A percentile compares a stretch with the other conserved stretches of the same genome.
Evolutionary conservation across 1,284 basidiomycete species (phyloP).

Genomic region (Fistulinella cinereoalba): DNA sequence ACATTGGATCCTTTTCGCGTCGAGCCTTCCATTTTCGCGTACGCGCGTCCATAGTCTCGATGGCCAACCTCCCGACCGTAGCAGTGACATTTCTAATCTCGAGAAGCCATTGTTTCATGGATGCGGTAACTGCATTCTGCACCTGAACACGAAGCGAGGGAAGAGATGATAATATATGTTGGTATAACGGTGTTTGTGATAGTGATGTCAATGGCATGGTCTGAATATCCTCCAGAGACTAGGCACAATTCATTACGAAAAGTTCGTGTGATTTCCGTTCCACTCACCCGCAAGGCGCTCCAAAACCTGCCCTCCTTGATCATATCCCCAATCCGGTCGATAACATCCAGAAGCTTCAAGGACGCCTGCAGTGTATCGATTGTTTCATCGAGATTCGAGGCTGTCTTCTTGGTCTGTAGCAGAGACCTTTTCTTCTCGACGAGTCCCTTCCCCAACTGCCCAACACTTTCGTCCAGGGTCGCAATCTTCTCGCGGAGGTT

Average conservation of each 20-base stretch:
- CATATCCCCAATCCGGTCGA: constrained; percentile 92
- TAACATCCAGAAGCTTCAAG: constrained; percentile 88
- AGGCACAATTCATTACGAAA: constrained; percentile 28
- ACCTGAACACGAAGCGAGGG: constrained; percentile 89
- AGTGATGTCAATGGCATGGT: constrained; percentile 87
- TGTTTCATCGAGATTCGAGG: constrained; percentile 91
- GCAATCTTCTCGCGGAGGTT: constrained; percentile 78
- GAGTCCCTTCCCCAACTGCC: constrained; percentile 77
- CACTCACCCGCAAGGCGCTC: constrained; percentile 89
- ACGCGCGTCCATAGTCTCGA: constrained; percentile 87
- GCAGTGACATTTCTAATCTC: constrained; percentile 90
- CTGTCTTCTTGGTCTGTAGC: constrained; percentile 89
- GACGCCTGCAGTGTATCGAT: constrained; percentile 94
- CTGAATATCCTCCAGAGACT: constrained; percentile 94
- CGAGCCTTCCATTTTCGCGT: constrained; percentile 82
- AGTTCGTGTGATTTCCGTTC: constrained; percentile 24
- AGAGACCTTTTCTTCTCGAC: constrained; percentile 90
- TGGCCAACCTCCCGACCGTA: constrained; percentile 83
- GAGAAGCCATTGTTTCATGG: constrained; percentile 96
- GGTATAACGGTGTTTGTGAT: constrained; percentile 91
- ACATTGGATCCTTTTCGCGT: constrained; percentile 73
- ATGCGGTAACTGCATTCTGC: constrained; percentile 90
- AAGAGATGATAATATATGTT: constrained; percentile 86
- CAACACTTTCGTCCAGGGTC: constrained; percentile 66
- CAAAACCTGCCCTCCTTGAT: constrained; percentile 92